A percentile compares a stretch with the other conserved stretches of the same genome.
These are phyloP conservation scores for Claviceps humidiphila DNA, from an alignment of 2,329 filamentous ascomycete species.

Conservation along the genomic window DNA sequence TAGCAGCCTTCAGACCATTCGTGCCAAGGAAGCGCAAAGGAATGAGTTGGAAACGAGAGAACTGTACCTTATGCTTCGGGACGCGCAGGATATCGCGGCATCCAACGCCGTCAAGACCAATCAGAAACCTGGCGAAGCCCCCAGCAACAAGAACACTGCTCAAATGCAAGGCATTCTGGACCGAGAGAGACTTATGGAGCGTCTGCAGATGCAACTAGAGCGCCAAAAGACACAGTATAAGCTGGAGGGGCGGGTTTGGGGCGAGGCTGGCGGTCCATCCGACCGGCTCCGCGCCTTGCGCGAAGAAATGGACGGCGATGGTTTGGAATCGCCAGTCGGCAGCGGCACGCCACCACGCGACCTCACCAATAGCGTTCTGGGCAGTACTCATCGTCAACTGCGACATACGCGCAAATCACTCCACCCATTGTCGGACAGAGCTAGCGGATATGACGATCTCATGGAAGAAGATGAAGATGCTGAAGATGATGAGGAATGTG, in stretches of 20 bases:
- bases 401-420: conserved; percentile 43
- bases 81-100: conserved; percentile 90
- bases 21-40: conserved; percentile 81
- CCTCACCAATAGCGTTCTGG: conserved; percentile 61
- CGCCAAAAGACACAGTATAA: conserved; percentile 96
- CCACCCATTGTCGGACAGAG: conserved; percentile 13
- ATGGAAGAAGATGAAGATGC: conserved; percentile 38
- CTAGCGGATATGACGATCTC: conserved; percentile 21
- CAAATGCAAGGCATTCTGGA: conserved; percentile 89
- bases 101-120: conserved; percentile 57
- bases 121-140: conserved; percentile 25
- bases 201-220: conserved; percentile 89
- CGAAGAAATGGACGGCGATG: conserved; percentile 75
- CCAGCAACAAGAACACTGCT: conserved; percentile 54
- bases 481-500: conserved; percentile 36
- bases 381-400: conserved; percentile 52
- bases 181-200: conserved; percentile 81
- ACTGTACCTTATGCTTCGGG: conserved; percentile 93
- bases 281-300: conserved; percentile 84
- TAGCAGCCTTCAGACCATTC: conserved; percentile 70
- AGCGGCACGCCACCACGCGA: conserved; percentile 42
- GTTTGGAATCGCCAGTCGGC: conserved; percentile 32
- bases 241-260: conserved; percentile 85
- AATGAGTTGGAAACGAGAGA: conserved; percentile 95
- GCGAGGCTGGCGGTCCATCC: conserved; percentile 68